Base-by-base conservation (phyloP, 805 yeast species). In the Candida rishiriensis region DNA sequence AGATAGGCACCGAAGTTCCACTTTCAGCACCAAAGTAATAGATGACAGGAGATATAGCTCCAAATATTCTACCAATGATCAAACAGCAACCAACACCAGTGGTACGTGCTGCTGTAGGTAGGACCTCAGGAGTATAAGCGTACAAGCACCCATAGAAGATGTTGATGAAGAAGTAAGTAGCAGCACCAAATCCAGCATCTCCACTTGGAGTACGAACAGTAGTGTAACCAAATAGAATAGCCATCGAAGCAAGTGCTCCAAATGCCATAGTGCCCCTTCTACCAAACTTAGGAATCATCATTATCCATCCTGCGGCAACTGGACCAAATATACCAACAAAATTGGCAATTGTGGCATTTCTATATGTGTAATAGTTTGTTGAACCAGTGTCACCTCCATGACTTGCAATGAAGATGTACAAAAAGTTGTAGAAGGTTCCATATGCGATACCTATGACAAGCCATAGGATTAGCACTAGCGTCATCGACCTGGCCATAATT, bases 41-140 rank as follows among this genome's bases (percentile, higher is more conserved):
- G 38, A 78, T 73, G 29, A 79, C 74, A 15, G 85, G 85, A 6
- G 80, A 80, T 54, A 79, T 70, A 16, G 73, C 73, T 40, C 83
- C 83, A 41, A 75, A 63, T 21, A 76, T 52, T 61, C 85, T 64
- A 49, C 73, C 72, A 30, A 69, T 67, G 7, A 78, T 77, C n/a
- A 83, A 70, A 8, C 81, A 76, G 14, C 81, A 51, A 3, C 84
- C 83, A 36, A 75, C 74, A 38, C 83, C 86, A 1, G 86, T 80
- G 13, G 81, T 81, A 58, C 78, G 63, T 14, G 71, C 69, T 41
- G 66, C 59, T 0, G 77, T 63, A 33, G 81, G 81, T 59, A 81
- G 71, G 17, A 78, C 75, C 55, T 81, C 85, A 0, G 86, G 87
- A 3, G 85, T 79, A 55, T 78, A 80, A 3, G 85, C 86, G 54